Conservation (phyloP, 192 early-diverging fungal species). For the Entrophospora sp. region DNA sequence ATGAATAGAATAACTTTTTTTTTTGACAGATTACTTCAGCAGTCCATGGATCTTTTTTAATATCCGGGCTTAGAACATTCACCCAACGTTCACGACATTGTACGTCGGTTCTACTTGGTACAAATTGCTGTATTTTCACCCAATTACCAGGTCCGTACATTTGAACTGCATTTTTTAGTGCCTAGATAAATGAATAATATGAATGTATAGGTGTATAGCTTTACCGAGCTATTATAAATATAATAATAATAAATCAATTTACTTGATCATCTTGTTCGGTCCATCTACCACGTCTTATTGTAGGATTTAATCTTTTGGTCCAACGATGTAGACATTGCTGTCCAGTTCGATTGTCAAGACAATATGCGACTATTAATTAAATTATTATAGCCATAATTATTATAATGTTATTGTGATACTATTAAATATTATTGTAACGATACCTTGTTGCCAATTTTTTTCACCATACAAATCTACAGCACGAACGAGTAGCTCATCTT, state of each 20-base stretch:
- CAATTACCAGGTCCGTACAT: slow-evolving; percentile 63
- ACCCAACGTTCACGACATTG: slow-evolving; percentile 72
- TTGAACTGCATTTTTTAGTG: slow-evolving; percentile 50
- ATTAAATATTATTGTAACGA: too few relatives aligned
- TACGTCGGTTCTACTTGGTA: slow-evolving; percentile 65
- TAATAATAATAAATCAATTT: too few relatives aligned
- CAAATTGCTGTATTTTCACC: slow-evolving; percentile 60
- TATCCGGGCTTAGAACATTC: slow-evolving; percentile 51
- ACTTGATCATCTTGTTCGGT: slow-evolving; percentile 52
- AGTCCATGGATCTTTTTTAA: slow-evolving; percentile 51
- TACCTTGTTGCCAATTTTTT: slow-evolving; percentile 59
- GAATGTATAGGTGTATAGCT: too few relatives aligned
- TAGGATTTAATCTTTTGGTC: slow-evolving; percentile 60
- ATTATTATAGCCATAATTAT: too few relatives aligned
- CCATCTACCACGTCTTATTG: slow-evolving; percentile 59
- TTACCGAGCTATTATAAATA: too few relatives aligned
- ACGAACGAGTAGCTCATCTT: slow-evolving; percentile 50
- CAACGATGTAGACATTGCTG: slow-evolving; percentile 68
- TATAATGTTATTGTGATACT: too few relatives aligned
- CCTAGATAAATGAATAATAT: too few relatives aligned
- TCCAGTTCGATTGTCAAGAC: slow-evolving; percentile 55
- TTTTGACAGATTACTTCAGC: slow-evolving; percentile 32
- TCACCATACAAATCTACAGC: slow-evolving; percentile 62
- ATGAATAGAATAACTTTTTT: too few relatives aligned
- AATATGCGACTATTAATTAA: slow-evolving; percentile 50